phyloP scores from a whole-genome alignment of 768 basidiomycete genomes.

The Baorangia bicolor region DNA sequence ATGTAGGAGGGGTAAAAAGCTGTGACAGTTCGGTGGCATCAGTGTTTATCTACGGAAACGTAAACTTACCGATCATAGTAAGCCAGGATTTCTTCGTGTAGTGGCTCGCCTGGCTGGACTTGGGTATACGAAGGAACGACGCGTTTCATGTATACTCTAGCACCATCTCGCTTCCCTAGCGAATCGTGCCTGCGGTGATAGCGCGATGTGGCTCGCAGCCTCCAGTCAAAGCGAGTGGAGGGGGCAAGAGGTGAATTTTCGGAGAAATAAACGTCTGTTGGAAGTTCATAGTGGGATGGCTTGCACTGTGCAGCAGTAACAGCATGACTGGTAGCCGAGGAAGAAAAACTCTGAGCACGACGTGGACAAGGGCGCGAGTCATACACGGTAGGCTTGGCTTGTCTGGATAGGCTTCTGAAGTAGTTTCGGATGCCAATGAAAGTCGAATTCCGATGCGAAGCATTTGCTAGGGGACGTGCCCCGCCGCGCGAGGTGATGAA shows the following conservation, averaged over 20 bases:
- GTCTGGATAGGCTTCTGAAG: conserved; percentile 23
- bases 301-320: conserved; percentile 11
- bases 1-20: conserved; percentile 47
- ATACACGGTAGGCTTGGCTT: background rate
- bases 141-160: conserved; percentile 36
- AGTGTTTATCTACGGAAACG: background rate
- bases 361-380: background rate
- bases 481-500: background rate
- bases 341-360: conserved; percentile 13
- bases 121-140: conserved; percentile 36
- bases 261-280: conserved; percentile 31
- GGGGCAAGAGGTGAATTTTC: conserved; percentile 29
- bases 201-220: conserved; percentile 51
- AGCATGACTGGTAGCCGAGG: conserved; percentile 6
- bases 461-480: conserved; percentile 5
- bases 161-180: conserved; percentile 8
- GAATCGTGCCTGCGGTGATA: conserved; percentile 11
- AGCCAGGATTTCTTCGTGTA: conserved; percentile 47
- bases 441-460: conserved; percentile 14
- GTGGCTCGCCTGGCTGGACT: conserved; percentile 39
- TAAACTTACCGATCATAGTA: conserved; percentile 54
- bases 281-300: conserved; percentile 19
- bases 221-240: conserved; percentile 58
- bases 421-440: conserved; percentile 34
- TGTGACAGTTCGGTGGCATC: conserved; percentile 18